These are phyloP conservation scores for Actinomortierella ambigua DNA, from an alignment of 371 early-diverging fungal genomes.

Conservation along the genomic window DNA sequence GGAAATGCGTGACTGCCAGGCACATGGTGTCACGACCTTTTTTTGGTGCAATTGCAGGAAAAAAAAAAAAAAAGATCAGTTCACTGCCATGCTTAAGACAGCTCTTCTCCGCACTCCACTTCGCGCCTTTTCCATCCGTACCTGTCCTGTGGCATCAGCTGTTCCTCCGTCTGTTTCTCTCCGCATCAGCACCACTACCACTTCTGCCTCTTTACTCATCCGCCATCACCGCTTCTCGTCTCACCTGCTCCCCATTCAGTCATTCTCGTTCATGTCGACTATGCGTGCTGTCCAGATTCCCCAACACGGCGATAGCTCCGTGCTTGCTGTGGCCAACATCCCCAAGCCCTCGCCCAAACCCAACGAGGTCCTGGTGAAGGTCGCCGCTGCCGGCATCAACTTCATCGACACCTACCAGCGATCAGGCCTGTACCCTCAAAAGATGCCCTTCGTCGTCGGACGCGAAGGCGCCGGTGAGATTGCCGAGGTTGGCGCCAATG, in stretches of 20 bases:
- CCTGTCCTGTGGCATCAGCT: no score
- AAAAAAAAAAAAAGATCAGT: no score
- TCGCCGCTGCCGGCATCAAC: conserved; percentile 85
- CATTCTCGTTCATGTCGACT: conserved; percentile 49
- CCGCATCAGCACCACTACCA: no score
- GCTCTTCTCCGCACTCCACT: no score
- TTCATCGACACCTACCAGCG: conserved; percentile 95
- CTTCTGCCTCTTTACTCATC: no score
- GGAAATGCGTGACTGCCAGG: no score
- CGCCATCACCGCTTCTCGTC: not conserved
- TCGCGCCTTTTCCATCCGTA: no score
- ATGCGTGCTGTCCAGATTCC: conserved; percentile 78
- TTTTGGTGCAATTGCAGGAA: no score
- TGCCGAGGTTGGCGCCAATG: conserved; percentile 72
- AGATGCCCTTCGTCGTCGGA: conserved; percentile 76
- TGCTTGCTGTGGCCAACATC: conserved; percentile 62
- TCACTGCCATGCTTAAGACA: no score
- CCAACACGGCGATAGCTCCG: conserved; percentile 73
- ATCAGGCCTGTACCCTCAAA: conserved; percentile 78
- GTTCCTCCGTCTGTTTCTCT: no score
- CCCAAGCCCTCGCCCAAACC: conserved; percentile 56
- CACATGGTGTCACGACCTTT: no score
- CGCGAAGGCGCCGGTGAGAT: conserved; percentile 88
- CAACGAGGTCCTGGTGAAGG: conserved; percentile 77
- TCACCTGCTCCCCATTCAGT: not conserved